Conservation (phyloP, 768 basidiomycete genomes). For the Zangia roseola region DNA sequence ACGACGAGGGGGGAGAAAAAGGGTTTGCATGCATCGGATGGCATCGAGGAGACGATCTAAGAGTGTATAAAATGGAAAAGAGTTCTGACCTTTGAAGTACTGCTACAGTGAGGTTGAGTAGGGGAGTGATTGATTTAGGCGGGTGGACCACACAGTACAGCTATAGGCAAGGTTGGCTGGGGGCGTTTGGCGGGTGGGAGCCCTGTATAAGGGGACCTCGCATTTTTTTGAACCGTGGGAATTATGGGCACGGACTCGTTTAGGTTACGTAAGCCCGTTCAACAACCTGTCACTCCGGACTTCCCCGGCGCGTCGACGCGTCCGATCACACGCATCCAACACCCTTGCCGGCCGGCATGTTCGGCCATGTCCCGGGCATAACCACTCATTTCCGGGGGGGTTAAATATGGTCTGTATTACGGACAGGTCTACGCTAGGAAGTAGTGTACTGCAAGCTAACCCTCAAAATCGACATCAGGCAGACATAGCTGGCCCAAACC, state of each 20-base stretch:
- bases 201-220: conserved; percentile 33
- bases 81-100: conserved; percentile 30
- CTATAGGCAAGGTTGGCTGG: conserved; percentile 39
- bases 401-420: too few relatives aligned
- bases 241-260: conserved; percentile 36
- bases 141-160: conserved; percentile 33
- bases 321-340: background rate
- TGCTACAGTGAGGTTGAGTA: conserved; percentile 25
- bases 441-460: background rate
- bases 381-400: conserved; percentile 16
- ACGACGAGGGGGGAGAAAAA: conserved; percentile 23
- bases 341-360: conserved; percentile 19
- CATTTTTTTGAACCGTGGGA: conserved; percentile 35
- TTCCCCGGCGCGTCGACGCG: conserved; percentile 24
- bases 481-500: conserved; percentile 62
- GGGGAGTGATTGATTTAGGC: conserved; percentile 33
- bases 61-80: conserved; percentile 19
- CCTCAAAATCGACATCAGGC: conserved; percentile 28
- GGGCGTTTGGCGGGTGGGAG: conserved; percentile 38
- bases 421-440: too few relatives aligned
- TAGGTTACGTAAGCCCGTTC: conserved; percentile 34
- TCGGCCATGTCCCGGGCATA: conserved; percentile 14
- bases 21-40: conserved; percentile 12
- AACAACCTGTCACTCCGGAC: conserved; percentile 28
- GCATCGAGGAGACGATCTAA: conserved; percentile 25